Conservation (phyloP, 2,329 filamentous ascomycete species). For the Fusarium sp. region DNA sequence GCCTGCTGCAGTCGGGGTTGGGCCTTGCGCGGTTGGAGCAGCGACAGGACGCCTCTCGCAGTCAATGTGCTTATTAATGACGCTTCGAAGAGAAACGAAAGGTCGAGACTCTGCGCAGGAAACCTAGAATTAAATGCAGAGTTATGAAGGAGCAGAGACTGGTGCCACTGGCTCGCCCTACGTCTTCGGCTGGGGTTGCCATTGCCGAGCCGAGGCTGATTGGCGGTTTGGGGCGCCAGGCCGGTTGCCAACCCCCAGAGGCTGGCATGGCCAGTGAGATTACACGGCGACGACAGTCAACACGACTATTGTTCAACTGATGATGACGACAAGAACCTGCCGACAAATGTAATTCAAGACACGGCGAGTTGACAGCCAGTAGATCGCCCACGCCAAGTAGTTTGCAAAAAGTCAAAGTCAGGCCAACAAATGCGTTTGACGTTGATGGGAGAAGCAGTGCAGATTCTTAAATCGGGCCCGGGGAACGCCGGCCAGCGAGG, state of each 20-base stretch:
- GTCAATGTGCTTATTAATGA: background rate
- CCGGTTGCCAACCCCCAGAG: conserved; percentile 14
- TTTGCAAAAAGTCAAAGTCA: background rate
- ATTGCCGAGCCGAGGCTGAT: conserved; percentile 21
- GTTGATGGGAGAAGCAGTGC: background rate
- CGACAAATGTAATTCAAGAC: conserved; percentile 14
- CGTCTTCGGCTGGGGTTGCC: conserved; percentile 8
- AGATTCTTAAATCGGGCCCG: conserved; percentile 12
- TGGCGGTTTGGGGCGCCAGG: background rate
- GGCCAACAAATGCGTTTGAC: background rate
- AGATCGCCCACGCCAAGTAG: background rate
- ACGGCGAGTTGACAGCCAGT: background rate
- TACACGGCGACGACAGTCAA: background rate
- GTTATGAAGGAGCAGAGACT: background rate
- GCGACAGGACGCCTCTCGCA: background rate
- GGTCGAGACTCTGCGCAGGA: background rate
- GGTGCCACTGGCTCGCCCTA: background rate
- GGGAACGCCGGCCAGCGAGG: conserved; percentile 5
- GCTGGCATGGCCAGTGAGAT: background rate
- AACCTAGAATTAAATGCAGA: background rate
- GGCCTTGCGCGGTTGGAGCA: background rate
- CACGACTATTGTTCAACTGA: background rate
- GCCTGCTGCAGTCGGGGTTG: too few relatives aligned
- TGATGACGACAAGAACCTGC: conserved; percentile 1
- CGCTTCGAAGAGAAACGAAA: background rate